A percentile compares a stretch with the other conserved stretches of the same genome.
These are phyloP conservation scores for Calocybe gambosa DNA, from an alignment of 1,284 basidiomycete genomes.

Conservation along the genomic window DNA sequence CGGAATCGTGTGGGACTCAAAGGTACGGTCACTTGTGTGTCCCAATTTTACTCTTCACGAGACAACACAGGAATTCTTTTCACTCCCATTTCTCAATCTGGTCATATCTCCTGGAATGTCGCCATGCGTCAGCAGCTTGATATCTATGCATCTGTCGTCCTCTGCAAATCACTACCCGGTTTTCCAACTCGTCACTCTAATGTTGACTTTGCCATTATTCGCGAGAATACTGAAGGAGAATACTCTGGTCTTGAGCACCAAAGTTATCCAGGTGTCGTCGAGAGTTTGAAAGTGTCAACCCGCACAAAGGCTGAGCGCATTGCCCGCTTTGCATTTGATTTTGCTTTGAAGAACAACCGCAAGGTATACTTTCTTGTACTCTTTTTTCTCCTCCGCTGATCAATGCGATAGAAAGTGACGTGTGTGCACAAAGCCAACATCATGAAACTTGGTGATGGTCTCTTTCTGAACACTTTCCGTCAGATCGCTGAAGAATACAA, in stretches of 20 bases:
- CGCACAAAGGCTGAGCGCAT: slow-evolving; percentile 96
- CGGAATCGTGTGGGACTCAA: slow-evolving; percentile 98
- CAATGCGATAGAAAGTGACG: slow-evolving; percentile 80
- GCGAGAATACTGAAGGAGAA: slow-evolving; percentile 99
- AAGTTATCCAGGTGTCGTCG: slow-evolving; percentile 97
- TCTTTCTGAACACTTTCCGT: slow-evolving; percentile 99
- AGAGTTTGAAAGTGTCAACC: slow-evolving; percentile 97
- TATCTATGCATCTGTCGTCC: slow-evolving; percentile 97
- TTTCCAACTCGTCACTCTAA: slow-evolving; percentile 94
- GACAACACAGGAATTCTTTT: slow-evolving; percentile 84
- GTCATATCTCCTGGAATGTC: slow-evolving; percentile 99
- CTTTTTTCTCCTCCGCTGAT: slow-evolving; percentile 9
- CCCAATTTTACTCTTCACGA: slow-evolving; percentile 4
- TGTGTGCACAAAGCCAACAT: slow-evolving; percentile 99
- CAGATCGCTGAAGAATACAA: slow-evolving; percentile 95
- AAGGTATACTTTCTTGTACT: slow-evolving; percentile 50
- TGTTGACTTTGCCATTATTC: slow-evolving; percentile 99
- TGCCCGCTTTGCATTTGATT: slow-evolving; percentile 96
- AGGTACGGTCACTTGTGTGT: slow-evolving; percentile 46
- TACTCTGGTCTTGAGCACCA: slow-evolving; percentile 99
- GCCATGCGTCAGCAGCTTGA: slow-evolving; percentile 99
- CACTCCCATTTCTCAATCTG: slow-evolving; percentile 94
- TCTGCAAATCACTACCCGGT: slow-evolving; percentile 98
- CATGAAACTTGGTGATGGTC: slow-evolving; percentile 99
- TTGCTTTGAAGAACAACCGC: slow-evolving; percentile 97